Base-by-base conservation (phyloP, 139 green algal species). In the Micromonas pusilla region DNA sequence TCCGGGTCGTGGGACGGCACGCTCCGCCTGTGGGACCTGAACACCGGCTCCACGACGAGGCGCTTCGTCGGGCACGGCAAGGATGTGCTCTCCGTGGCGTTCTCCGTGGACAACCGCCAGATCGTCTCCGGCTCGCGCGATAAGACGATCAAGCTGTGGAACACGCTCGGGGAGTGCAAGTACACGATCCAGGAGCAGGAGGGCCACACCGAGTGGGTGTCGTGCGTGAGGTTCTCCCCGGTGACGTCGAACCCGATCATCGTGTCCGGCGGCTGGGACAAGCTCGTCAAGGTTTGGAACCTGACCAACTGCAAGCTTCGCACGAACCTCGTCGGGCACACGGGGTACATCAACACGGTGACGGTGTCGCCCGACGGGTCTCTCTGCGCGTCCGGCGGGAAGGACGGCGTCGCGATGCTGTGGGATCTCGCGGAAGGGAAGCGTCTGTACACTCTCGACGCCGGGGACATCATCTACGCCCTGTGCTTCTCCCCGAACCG, bases 81-180 rank as follows among this genome's bases (percentile, higher is more conserved):
- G 91, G 96, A 99, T 82, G 96, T 99, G 28, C 90, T 99, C 72
- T 95, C 87, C 78, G 95, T 99, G 0, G 96, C 96, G 57, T 98
- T 99, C 92, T 97, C 90, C 62, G 91, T 96, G n/a, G 96, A 99
- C 90, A 98, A 99, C 92, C 87, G 95, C 78, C 91, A 98, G 94
- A 99, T 99, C 82, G 93, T 99, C 79, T 97, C 91, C 28, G 95
- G 92, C 65, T 93, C 92, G 6, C 91, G 94, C 53, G 93, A 97
- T 88, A 96, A 93, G 87, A 96, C 91, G 73, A 97, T 98, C 90
- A 94, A 94, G 87, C 90, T 97, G 82, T 98, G 94, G 93, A 97
- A 98, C 91, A 98, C 94, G 32, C 86, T 98, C 66, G 95, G 93
- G 68, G 95, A 99, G 92, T 99, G 95, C 92, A 99, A 99, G 90